Evolutionary conservation across 31 red algal species (phyloP), one percentile per base, ranked within the genome.

Genomic region (Odonthalia washingtoniensis): DNA sequence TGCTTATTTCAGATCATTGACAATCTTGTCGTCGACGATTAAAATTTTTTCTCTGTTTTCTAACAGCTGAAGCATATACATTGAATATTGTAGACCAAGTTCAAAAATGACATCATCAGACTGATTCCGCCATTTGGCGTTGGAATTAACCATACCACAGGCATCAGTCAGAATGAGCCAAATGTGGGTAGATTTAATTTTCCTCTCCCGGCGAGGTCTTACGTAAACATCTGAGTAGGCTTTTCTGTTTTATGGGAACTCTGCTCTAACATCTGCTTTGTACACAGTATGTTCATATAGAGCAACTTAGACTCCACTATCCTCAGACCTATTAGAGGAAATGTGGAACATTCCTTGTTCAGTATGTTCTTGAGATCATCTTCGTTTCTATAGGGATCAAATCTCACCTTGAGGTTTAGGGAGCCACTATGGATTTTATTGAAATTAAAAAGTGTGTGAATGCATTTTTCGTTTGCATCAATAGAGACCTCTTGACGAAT

Each of bases 141-240:
- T 52, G 4, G 83, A 65, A 76, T 86, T 86, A 2, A 60, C 83
- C n/a, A 86, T 34, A 28, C 83, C 83, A 65, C 75, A 86, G 16
- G 70, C 83, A 1, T 42, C 83, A 4, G 72, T 61, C 35, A 65
- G 16, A 17, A 86, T 41, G 6, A 86, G 36, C 72, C 43, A 74
- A 37, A 72, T 46, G 49, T 86, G 49, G 34, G 17, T 57, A 14
- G 49, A 60, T 42, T 36, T 3, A 27, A 39, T 82, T 1, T 31
- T 68, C 33, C 78, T 65, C 46, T 82, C 52, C 4, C 40, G 1
- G 1, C 69, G 72, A 3, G 83, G 78, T 49, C 46, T 17, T 33
- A 88, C 60, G 35, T 79, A 45, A 1, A 88, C 85, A n/a, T 88
- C 75, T 70, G 73, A n/a, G 2, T 88, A 2, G 6, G 85, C 85